Evolutionary conservation across 257 asterid genomes (phyloP), one percentile per base, ranked within the genome.

Genomic region (Ilex aquifolium): DNA sequence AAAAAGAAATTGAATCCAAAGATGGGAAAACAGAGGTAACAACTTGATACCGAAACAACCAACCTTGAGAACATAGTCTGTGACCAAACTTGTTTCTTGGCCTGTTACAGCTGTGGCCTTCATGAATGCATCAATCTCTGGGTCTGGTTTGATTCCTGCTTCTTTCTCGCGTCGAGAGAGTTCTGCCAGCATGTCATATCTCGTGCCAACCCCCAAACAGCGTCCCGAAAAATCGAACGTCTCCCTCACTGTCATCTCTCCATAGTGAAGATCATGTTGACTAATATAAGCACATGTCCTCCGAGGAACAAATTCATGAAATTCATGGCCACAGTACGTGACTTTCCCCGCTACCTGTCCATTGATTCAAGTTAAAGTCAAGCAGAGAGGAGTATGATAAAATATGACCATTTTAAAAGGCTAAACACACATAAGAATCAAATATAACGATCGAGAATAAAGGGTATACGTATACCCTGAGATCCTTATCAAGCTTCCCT

Each of bases 211-310:
- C 2, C 87, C 87, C 63, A 78, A 46, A 63, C 84, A 81, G n/a
- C 80, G 82, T 7, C 66, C 76, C 0, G 84, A 73, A 65, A 81
- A 81, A 66, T 81, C 81, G 3, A 81, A 42, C 7, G 84, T 81
- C 81, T 81, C 87, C 54, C 84, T 70, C 69, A 78, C 87, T 0
- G 87, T 81, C 84, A 81, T 78, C 74, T 78, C 82, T 39, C 87
- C 87, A 14, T 62, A 73, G 27, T 78, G 87, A 46, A 81, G 65
- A 59, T 81, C 84, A 30, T 76, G 82, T 27, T 78, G 82, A 51
- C 80, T 66, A 10, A 81, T 67, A 55, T 75, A 81, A 53, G 84
- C 78, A 64, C 82, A 76, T 2, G 87, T 79, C 70, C 71, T 76
- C 59, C 71, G 88, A 51, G 85, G 87, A 48, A 82, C 73, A 56